These are phyloP conservation scores for Canna indica DNA, from an alignment of 176 grass and related monocot genomes.

Conservation along the genomic window DNA sequence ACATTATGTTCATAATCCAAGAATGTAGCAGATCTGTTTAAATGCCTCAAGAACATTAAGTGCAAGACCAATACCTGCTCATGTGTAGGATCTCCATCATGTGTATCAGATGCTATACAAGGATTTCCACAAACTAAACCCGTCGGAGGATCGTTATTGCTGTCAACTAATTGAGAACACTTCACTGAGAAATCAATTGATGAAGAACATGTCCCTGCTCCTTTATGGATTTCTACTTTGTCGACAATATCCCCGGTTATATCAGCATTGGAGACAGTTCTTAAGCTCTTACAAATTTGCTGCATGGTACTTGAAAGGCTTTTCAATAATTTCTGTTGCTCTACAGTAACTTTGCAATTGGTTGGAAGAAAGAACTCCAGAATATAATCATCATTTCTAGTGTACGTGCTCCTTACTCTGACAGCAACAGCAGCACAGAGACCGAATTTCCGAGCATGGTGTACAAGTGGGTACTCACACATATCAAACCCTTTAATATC, in stretches of 20 bases:
- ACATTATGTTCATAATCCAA: no score
- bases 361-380: conserved; percentile 63
- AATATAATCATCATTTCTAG: conserved; percentile 40
- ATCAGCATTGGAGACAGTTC: conserved; percentile 49
- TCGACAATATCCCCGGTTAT: conserved; percentile 21
- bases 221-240: conserved; percentile 11
- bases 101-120: neutral
- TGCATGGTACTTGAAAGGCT: conserved; percentile 31
- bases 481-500: conserved; percentile 41
- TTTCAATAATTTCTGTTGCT: conserved; percentile 50
- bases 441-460: conserved; percentile 52
- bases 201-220: conserved; percentile 15
- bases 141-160: conserved; percentile 17
- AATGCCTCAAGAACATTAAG: neutral
- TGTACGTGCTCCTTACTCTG: conserved; percentile 40
- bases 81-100: neutral
- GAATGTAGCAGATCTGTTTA: no score
- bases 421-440: conserved; percentile 52
- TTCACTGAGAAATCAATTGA: conserved; percentile 24
- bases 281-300: conserved; percentile 39
- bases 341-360: conserved; percentile 29
- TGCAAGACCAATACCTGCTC: conserved; percentile 7
- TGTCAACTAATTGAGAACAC: conserved; percentile 20
- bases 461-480: conserved; percentile 34
- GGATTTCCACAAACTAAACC: neutral